A percentile compares a stretch with the other conserved stretches of the same genome.
Conservation (phyloP, 345 rosid genomes). For the Populus ilicifolia region DNA sequence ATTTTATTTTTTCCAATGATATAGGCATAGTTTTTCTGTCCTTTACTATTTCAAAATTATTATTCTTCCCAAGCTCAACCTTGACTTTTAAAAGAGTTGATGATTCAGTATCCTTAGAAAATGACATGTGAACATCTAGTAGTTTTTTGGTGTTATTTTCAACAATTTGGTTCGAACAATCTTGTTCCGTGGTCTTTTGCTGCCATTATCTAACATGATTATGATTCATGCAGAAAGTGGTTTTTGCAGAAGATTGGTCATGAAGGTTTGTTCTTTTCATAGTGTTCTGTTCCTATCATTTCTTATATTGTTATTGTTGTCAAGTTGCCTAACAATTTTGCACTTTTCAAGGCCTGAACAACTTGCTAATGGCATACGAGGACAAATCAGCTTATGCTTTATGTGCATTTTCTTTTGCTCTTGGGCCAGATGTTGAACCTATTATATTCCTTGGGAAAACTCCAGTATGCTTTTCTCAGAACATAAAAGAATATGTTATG, state of each 20-base stretch:
- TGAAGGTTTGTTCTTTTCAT: slow-evolving; percentile 55
- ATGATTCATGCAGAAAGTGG: slow-evolving; percentile 75
- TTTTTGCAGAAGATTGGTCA: slow-evolving; percentile 85
- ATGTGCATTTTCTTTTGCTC: slow-evolving; percentile 78
- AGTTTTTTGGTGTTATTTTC: neutral
- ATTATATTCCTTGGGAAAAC: slow-evolving; percentile 74
- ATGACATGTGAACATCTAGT: neutral
- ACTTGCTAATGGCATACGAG: slow-evolving; percentile 80
- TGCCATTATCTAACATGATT: slow-evolving; percentile 18
- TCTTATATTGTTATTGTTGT: slow-evolving; percentile 4
- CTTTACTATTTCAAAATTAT: no score
- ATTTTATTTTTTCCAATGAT: no score
- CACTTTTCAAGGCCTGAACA: slow-evolving; percentile 62
- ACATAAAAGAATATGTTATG: no score
- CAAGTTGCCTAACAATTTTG: slow-evolving; percentile 65
- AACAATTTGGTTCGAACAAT: neutral
- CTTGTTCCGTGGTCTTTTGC: neutral
- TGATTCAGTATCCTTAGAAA: neutral
- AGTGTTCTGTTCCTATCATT: neutral
- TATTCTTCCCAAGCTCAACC: neutral
- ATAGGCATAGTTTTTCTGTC: neutral
- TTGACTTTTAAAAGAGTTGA: no score
- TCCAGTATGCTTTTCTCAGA: slow-evolving; percentile 30
- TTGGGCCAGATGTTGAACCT: slow-evolving; percentile 72
- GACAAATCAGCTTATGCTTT: slow-evolving; percentile 93